These are phyloP conservation scores for Neurospora sublineolata DNA, from an alignment of 495 filamentous ascomycete species.

Conservation along the genomic window DNA sequence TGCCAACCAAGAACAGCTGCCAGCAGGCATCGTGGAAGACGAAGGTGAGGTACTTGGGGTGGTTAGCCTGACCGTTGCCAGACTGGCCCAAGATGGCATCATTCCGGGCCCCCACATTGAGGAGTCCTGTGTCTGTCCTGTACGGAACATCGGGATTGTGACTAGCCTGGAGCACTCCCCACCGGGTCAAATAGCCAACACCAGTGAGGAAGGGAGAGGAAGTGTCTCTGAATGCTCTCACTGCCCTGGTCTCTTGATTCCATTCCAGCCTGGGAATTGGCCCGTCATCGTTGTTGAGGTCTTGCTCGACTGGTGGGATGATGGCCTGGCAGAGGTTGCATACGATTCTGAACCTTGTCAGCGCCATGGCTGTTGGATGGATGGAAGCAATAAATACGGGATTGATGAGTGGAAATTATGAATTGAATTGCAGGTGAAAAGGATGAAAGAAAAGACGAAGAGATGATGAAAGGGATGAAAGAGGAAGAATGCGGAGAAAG, in stretches of 20 bases:
- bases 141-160: background rate
- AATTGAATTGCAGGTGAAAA: background rate
- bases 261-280: background rate
- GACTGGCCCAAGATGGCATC: background rate
- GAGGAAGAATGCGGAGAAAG: background rate
- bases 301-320: background rate
- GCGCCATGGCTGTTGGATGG: background rate
- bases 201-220: background rate
- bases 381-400: background rate
- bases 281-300: background rate
- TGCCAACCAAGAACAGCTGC: background rate
- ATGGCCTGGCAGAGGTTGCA: background rate
- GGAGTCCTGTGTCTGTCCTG: background rate
- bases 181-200: background rate
- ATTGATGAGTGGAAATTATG: background rate
- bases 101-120: background rate
- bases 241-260: background rate
- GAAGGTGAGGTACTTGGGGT: background rate
- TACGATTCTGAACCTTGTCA: background rate
- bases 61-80: background rate
- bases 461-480: background rate
- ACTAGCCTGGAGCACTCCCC: background rate
- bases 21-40: background rate
- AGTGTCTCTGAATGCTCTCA: background rate
- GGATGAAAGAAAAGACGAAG: background rate